These are phyloP conservation scores for Suillus americanus DNA, from an alignment of 768 basidiomycete genomes.

Conservation along the genomic window DNA sequence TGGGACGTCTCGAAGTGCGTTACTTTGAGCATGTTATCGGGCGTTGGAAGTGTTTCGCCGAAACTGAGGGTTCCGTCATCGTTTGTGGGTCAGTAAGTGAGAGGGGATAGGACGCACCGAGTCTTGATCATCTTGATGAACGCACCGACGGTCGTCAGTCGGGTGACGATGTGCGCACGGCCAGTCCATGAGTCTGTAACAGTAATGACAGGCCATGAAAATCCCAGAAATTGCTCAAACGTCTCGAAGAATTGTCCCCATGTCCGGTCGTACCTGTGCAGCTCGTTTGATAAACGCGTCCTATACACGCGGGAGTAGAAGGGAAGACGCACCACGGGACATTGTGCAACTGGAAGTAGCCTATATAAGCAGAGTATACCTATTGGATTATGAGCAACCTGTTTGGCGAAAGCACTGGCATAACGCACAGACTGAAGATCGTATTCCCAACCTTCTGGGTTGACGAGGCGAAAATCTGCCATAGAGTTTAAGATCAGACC, in stretches of 20 bases:
- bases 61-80: constrained; percentile 44
- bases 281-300: not conserved
- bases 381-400: constrained; percentile 17
- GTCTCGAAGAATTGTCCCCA: constrained; percentile 80
- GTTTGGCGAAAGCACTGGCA: not conserved
- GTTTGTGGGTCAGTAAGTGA: not conserved
- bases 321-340: constrained; percentile 55
- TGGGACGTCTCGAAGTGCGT: constrained; percentile 66
- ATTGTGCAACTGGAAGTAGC: constrained; percentile 70
- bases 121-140: constrained; percentile 88
- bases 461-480: constrained; percentile 73
- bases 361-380: constrained; percentile 77
- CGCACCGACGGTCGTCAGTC: constrained; percentile 64
- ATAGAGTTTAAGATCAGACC: constrained; percentile 27
- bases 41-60: constrained; percentile 70
- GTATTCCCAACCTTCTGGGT: constrained; percentile 77
- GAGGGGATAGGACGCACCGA: constrained; percentile 39
- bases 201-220: constrained; percentile 82
- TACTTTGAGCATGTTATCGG: constrained; percentile 70
- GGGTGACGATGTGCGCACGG: constrained; percentile 78
- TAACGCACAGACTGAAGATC: constrained; percentile 71
- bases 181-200: constrained; percentile 74
- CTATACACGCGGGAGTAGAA: not conserved
- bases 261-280: constrained; percentile 68
- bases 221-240: constrained; percentile 76